These are phyloP conservation scores for Benincasa hispida DNA, from an alignment of 306 rosid species.

Conservation along the genomic window DNA sequence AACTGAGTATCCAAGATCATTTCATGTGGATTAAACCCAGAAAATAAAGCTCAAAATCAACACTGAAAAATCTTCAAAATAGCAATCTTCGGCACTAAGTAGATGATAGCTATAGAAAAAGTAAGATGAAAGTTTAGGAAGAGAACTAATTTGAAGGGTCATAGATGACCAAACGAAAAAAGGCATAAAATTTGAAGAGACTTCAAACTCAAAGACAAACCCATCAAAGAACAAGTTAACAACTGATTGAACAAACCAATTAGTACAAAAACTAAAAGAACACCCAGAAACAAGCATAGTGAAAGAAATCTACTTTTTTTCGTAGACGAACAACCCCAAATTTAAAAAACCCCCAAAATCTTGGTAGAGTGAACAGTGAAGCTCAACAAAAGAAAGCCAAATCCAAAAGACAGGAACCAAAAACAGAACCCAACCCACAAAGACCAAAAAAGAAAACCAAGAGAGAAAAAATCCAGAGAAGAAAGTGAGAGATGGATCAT, in stretches of 20 bases:
- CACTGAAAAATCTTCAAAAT: conserved; percentile 1
- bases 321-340: not conserved
- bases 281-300: not conserved
- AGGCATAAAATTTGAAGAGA: not conserved
- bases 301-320: conserved; percentile 2
- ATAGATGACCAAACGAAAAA: not conserved
- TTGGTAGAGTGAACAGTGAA: not conserved
- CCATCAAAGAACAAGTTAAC: not conserved
- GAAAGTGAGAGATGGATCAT: not conserved
- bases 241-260: not conserved
- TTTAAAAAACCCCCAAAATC: not conserved
- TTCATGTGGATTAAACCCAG: conserved; percentile 29
- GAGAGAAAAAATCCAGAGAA: not conserved
- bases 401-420: not conserved
- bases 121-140: not conserved
- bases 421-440: not conserved
- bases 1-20: conserved; percentile 16
- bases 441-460: not conserved
- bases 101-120: not conserved
- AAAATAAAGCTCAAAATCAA: conserved; percentile 9
- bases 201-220: not conserved
- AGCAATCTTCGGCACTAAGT: not conserved
- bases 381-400: not conserved
- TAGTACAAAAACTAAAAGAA: not conserved
- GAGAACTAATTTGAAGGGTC: not conserved